Base-by-base conservation (phyloP, 345 rosid genomes). In the Brassica napus region DNA sequence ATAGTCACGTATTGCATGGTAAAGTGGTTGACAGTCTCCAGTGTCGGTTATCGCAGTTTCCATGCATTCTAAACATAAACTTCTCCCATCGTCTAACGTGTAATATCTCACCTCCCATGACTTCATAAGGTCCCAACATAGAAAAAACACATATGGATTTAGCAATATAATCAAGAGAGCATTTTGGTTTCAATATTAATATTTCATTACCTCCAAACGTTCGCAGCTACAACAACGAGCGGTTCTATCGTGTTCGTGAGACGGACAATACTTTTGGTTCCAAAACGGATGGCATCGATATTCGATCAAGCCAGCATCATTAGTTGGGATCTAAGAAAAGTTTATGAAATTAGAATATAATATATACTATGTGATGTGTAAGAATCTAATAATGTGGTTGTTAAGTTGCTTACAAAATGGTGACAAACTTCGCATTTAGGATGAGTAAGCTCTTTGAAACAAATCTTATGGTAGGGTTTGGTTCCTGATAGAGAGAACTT, bases 401-500 rank as follows among this genome's bases (percentile, higher is more conserved):
- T 21, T 37, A 21, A 66, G 23, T 47, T 74, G 61, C 96, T 89
- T 93, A 95, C 99, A 84, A 86, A 95, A 81, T 93, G 91, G 71
- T 78, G 86, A 85, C 99, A 93, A 77, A 95, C 97, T 86, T 95
- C 97, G 70, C 98, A 95, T 89, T 91, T 95, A 34, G 97, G 99
- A 84, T 95, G 97, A 21, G 89, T 88, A 72, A 90, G 58, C 85
- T 91, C 96, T 81, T 87, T 91, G 88, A 95, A 93, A 84, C 99
- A 95, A 69, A 88, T 84, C 86, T 90, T 90, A 87, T 95, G 98
- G 74, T 93, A 93, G 2, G 91, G 90, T 76, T 90, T 85, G 4
- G 47, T 86, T 57, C 89, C 99, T 85, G 88, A 87, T 71, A 87
- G 81, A 62, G 98, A 90, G 85, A 92, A 92, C 97, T 94, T 58